Percentiles rank a stretch among this genome's conserved stretches.
phyloP scores from a whole-genome alignment of 352 stramenopile species.

The Pythium chondricola region DNA sequence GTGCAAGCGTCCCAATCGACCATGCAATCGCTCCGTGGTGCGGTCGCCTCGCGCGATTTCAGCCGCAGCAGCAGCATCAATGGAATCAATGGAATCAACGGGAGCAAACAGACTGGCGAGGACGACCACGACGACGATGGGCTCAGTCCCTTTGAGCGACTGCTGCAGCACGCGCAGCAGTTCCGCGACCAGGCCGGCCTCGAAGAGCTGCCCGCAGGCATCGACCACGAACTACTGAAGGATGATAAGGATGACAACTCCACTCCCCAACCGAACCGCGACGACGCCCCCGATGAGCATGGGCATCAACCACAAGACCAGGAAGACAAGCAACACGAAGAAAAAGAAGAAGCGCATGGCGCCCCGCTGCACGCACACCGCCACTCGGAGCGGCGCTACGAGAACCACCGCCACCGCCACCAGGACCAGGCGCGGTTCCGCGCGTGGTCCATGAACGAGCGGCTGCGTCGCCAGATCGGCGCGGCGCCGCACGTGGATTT shows the following conservation, averaged over 20 bases:
- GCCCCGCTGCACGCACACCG: background rate
- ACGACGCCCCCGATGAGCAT: background rate
- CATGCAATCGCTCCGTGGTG: too few relatives aligned
- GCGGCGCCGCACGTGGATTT: slow-evolving; percentile 55
- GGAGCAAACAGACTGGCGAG: too few relatives aligned
- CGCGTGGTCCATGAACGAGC: slow-evolving; percentile 5
- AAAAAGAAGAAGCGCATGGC: slow-evolving; percentile 1
- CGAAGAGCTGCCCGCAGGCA: slow-evolving; percentile 12
- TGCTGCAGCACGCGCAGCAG: slow-evolving; percentile 60
- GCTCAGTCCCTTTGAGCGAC: slow-evolving; percentile 57
- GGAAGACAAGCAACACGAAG: slow-evolving; percentile 12
- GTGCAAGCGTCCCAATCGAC: too few relatives aligned
- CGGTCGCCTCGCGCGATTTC: too few relatives aligned
- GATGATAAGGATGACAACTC: background rate
- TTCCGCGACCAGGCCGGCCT: slow-evolving; percentile 32
- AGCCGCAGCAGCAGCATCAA: slow-evolving; percentile 11
- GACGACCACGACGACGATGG: slow-evolving; percentile 12
- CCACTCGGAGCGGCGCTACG: background rate
- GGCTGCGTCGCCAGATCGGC: slow-evolving; percentile 21
- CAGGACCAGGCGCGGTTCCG: background rate
- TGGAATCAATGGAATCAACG: slow-evolving; percentile 6
- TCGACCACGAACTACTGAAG: slow-evolving; percentile 6
- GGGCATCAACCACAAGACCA: slow-evolving; percentile 6
- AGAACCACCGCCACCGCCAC: background rate
- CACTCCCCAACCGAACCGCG: too few relatives aligned